These are phyloP conservation scores for Pythium chondricola DNA, from an alignment of 352 stramenopile species.

Conservation along the genomic window DNA sequence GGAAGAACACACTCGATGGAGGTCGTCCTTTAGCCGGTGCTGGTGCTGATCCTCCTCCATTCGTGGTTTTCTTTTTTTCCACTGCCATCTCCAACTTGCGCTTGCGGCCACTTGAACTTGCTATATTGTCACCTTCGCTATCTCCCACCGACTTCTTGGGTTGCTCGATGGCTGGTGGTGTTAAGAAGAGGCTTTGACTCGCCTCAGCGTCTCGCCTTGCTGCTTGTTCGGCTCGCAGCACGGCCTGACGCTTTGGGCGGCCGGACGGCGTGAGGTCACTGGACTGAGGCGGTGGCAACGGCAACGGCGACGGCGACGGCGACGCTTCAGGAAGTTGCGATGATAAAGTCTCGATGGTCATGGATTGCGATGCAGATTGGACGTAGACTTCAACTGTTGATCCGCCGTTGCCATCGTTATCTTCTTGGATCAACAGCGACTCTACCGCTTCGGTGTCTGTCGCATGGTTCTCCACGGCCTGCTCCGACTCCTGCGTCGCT, in stretches of 20 bases:
- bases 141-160: background rate
- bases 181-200: conserved; percentile 10
- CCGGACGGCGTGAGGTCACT: conserved; percentile 22
- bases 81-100: conserved; percentile 55
- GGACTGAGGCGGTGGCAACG: too few species aligned
- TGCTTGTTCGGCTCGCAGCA: conserved; percentile 31
- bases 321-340: background rate
- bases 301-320: background rate
- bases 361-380: too few species aligned
- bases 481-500: background rate
- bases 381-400: background rate
- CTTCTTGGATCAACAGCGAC: background rate
- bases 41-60: too few species aligned
- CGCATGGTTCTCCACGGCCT: background rate
- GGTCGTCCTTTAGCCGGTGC: conserved; percentile 11
- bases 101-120: conserved; percentile 31
- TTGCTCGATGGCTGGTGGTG: conserved; percentile 1
- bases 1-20: conserved; percentile 32
- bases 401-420: background rate
- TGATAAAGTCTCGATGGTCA: background rate
- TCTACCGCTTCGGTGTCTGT: background rate
- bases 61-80: conserved; percentile 18
- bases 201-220: background rate
- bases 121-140: too few species aligned
- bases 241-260: conserved; percentile 50